Base-by-base conservation (phyloP, 768 basidiomycete species). In the Mycena rebaudengoi region DNA sequence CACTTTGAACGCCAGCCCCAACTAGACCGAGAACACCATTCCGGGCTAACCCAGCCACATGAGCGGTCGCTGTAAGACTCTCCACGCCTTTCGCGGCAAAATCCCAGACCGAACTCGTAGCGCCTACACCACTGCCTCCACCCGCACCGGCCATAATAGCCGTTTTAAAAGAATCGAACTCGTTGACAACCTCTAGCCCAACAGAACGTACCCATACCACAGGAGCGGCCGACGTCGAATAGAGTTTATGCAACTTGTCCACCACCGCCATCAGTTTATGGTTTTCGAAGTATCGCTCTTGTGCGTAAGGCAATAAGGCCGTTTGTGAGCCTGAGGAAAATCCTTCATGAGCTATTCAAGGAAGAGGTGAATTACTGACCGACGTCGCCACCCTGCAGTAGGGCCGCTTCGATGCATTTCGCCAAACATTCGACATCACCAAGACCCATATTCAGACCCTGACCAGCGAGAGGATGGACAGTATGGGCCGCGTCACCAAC, bases 401-500 rank as follows among this genome's bases (percentile, higher is more conserved):
- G 65, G 0, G 90, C 83, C 7, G 78, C 70, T 30, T 87, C 77
- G 35, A 98, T 86, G 67, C 88, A 88, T 46, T 83, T 81, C 1
- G 88, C 80, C 14, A 99, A 85, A 58, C 85, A 84, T 70, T 90
- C 85, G 3, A 91, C 94, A 73, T 99, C 97, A 1, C 82, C 90
- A 28, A 99, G 80, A n/a, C 97, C 98, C 72, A 97, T 80, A 75
- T 99, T 99, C 40, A 99, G 82, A 0, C 97, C 98, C 74, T 99
- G 97, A 2, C 98, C 98, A 0, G 96, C 97, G 26, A 99, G 86
- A 1, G 98, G 97, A 72, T 99, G 97, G 2, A 95, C 82, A 0
- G 94, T 94, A 72, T 99, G 98, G 18, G 96, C 98, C 1, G 97
- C 96, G 76, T 99, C 98, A 2, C 98, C 98, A 1, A 99, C 86